Percentiles rank a stretch among this genome's conserved stretches.
Conservation (phyloP, 495 filamentous ascomycete species). For the Platismatia glauca region DNA sequence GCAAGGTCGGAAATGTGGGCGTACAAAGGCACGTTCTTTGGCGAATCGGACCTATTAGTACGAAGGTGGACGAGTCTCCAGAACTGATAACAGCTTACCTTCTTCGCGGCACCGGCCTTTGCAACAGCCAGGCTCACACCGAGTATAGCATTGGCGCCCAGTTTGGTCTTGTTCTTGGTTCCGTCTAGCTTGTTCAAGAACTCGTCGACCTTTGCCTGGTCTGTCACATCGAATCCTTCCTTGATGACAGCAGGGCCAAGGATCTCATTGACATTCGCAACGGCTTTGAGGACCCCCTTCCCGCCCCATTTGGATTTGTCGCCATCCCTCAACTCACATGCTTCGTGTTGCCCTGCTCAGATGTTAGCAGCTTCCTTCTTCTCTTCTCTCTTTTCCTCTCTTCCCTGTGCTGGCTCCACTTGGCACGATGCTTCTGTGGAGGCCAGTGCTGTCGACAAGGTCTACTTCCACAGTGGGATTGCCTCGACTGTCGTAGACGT, state of each 20-base stretch:
- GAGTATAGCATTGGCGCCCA: conserved; percentile 97
- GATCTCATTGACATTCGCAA: conserved; percentile 87
- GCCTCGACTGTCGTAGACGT: conserved; percentile 98
- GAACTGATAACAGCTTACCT: conserved; percentile 31
- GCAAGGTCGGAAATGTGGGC: conserved; percentile 97
- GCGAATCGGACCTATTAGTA: conserved; percentile 3
- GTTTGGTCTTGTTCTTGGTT: conserved; percentile 92
- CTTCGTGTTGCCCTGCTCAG: conserved; percentile 82
- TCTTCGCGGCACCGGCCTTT: conserved; percentile 98
- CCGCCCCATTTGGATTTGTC: conserved; percentile 96
- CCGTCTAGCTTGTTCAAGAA: conserved; percentile 96
- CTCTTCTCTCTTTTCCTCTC: background rate
- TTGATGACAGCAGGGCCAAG: conserved; percentile 91
- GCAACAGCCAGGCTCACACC: conserved; percentile 93
- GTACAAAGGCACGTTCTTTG: conserved; percentile 79
- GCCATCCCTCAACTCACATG: conserved; percentile 95
- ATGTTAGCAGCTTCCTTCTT: background rate
- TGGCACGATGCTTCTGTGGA: conserved; percentile 97
- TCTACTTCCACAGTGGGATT: conserved; percentile 96
- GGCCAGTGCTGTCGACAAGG: conserved; percentile 88
- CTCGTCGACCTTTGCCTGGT: conserved; percentile 84
- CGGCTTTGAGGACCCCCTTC: conserved; percentile 81
- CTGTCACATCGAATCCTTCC: conserved; percentile 90
- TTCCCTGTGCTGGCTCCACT: conserved; percentile 2
- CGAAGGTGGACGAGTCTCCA: background rate